Percentiles rank a stretch among this genome's conserved stretches.
Evolutionary conservation across 257 asterid species (phyloP).

Genomic region (Pogostemon cablin): DNA sequence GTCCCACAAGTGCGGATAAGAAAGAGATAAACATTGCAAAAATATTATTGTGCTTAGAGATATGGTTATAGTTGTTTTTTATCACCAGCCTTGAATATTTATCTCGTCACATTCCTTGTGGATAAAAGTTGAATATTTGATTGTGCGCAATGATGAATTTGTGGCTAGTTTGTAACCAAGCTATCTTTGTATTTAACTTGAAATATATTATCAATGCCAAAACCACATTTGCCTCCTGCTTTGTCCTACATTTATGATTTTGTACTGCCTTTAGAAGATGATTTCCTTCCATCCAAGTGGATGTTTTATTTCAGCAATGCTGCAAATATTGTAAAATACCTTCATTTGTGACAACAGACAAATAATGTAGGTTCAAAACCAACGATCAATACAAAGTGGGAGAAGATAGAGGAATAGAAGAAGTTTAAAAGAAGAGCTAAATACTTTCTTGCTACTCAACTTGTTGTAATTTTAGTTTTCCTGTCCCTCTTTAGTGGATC

Average conservation of each 20-base stretch:
- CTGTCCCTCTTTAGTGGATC: constrained; percentile 76
- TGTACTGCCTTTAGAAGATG: neutral
- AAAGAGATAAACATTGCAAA: neutral
- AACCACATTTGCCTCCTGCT: neutral
- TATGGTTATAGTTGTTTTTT: neutral
- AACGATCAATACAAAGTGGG: constrained; percentile 69
- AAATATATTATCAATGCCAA: neutral
- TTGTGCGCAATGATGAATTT: too few relatives aligned
- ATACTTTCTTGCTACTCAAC: constrained; percentile 80
- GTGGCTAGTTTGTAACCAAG: neutral
- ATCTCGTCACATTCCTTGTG: neutral
- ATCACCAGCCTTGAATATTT: neutral
- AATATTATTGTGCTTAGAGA: neutral
- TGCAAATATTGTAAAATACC: neutral
- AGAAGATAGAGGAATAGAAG: constrained; percentile 88
- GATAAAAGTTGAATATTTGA: neutral
- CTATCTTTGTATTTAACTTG: neutral
- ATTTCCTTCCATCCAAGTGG: neutral
- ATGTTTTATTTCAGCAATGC: neutral
- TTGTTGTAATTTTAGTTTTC: constrained; percentile 76
- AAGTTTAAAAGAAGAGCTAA: constrained; percentile 80
- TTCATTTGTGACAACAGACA: neutral
- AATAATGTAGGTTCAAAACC: constrained; percentile 72
- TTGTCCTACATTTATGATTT: neutral
- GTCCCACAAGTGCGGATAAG: neutral